Percentiles rank a stretch among this genome's conserved stretches.
phyloP scores from a whole-genome alignment of 1,284 basidiomycete species.

The Tilletiaria anomala region DNA sequence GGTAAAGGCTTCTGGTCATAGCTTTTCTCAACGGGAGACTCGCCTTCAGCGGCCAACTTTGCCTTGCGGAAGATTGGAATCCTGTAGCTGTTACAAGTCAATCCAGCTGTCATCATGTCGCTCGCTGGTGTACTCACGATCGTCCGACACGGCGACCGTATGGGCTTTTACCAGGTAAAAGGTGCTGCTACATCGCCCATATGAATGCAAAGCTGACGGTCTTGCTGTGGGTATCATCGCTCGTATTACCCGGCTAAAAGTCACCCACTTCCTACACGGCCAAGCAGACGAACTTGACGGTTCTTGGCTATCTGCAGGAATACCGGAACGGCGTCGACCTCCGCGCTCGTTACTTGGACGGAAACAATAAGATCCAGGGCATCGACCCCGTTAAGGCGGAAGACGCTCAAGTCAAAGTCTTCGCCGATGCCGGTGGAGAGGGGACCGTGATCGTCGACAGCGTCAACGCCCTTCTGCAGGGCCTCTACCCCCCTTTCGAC shows the following conservation, averaged over 20 bases:
- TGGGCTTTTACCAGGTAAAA: slow-evolving; percentile 49
- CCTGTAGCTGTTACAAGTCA: too few species aligned
- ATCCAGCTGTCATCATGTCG: not conserved
- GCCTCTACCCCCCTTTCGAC: slow-evolving; percentile 27
- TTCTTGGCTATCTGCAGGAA: slow-evolving; percentile 59
- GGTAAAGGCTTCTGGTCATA: too few species aligned
- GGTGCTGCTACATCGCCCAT: not conserved
- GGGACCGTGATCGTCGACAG: slow-evolving; percentile 67
- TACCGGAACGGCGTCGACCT: slow-evolving; percentile 56
- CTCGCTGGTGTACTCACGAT: slow-evolving; percentile 65
- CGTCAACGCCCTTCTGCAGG: slow-evolving; percentile 42
- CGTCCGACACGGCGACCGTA: slow-evolving; percentile 67
- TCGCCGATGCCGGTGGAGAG: slow-evolving; percentile 53
- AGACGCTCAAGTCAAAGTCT: slow-evolving; percentile 12
- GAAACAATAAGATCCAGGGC: slow-evolving; percentile 51
- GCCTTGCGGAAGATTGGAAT: too few species aligned
- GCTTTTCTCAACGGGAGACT: too few species aligned
- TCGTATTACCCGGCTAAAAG: slow-evolving; percentile 18
- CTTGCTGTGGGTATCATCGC: not conserved
- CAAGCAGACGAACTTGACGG: slow-evolving; percentile 60
- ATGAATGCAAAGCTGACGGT: not conserved
- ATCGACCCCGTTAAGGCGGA: slow-evolving; percentile 41
- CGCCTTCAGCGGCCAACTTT: too few species aligned
- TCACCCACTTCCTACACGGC: slow-evolving; percentile 47
- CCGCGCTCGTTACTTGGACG: slow-evolving; percentile 55